phyloP scores from a whole-genome alignment of 2,329 filamentous ascomycete genomes.

The Pseudogymnoascus sp. region DNA sequence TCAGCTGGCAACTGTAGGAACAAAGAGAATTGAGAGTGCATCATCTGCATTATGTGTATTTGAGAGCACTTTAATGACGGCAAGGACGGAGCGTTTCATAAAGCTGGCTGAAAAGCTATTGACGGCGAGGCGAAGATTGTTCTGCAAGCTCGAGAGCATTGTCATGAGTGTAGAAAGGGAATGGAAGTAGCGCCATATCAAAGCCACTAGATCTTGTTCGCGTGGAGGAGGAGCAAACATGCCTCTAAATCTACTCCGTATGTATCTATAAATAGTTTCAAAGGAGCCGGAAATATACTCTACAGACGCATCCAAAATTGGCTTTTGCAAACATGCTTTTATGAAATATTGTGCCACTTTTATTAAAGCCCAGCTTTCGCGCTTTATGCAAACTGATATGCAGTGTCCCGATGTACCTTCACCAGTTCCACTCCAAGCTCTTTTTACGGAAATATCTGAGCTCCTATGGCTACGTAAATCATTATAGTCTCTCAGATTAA shows the following conservation, averaged over 20 bases:
- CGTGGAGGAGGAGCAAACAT: background rate
- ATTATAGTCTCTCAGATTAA: background rate
- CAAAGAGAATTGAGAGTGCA: background rate
- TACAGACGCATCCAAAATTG: background rate
- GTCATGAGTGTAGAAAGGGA: background rate
- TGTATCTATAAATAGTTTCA: background rate
- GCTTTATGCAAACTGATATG: background rate
- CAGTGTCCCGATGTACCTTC: background rate
- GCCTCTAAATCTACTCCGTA: background rate
- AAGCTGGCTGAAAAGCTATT: background rate
- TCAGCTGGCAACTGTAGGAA: background rate
- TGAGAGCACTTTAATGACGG: background rate
- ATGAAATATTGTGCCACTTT: background rate
- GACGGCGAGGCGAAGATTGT: background rate
- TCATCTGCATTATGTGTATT: background rate
- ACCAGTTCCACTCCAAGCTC: background rate
- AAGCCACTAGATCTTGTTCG: background rate
- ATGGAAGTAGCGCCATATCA: background rate
- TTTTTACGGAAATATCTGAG: background rate
- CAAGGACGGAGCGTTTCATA: background rate
- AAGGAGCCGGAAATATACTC: background rate
- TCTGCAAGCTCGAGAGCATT: background rate
- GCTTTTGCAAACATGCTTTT: background rate
- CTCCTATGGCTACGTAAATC: no score
- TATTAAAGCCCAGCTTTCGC: background rate